Percentiles rank a stretch among this genome's conserved stretches.
Conservation (phyloP, 2,329 filamentous ascomycete species). For the Talaromyces marneffei region DNA sequence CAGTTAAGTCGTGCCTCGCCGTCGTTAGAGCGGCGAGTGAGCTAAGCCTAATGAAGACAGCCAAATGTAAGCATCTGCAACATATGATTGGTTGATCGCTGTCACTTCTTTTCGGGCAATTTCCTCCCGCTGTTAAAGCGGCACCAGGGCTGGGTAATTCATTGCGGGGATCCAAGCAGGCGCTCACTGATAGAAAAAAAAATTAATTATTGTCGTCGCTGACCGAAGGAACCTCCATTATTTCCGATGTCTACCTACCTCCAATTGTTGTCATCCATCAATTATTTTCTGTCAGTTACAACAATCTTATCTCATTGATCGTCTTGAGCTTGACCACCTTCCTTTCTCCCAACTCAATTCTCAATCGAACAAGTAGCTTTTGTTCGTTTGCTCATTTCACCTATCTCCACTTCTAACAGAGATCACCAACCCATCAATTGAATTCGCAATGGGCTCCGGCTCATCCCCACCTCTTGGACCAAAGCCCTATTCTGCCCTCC, state of each 20-base stretch:
- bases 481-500: slow-evolving; percentile 49
- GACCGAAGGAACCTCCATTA: slow-evolving; percentile 7
- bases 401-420: neutral
- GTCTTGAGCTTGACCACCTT: neutral
- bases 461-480: slow-evolving; percentile 36
- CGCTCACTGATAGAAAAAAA: neutral
- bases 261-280: neutral
- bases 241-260: slow-evolving; percentile 6
- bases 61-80: neutral
- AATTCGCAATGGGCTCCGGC: slow-evolving; percentile 19
- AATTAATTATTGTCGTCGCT: slow-evolving; percentile 8
- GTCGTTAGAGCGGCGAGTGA: neutral
- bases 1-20: slow-evolving; percentile 7
- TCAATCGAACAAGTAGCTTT: neutral
- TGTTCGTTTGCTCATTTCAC: neutral
- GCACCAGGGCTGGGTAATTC: neutral
- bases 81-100: neutral
- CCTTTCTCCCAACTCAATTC: neutral
- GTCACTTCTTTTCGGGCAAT: neutral
- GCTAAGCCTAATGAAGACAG: neutral
- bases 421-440: neutral
- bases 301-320: neutral
- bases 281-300: neutral
- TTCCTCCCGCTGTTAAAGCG: slow-evolving; percentile 1
- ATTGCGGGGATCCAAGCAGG: slow-evolving; percentile 5